These are phyloP conservation scores for Pleodorina starrii DNA, from an alignment of 139 green algal species.

Conservation along the genomic window DNA sequence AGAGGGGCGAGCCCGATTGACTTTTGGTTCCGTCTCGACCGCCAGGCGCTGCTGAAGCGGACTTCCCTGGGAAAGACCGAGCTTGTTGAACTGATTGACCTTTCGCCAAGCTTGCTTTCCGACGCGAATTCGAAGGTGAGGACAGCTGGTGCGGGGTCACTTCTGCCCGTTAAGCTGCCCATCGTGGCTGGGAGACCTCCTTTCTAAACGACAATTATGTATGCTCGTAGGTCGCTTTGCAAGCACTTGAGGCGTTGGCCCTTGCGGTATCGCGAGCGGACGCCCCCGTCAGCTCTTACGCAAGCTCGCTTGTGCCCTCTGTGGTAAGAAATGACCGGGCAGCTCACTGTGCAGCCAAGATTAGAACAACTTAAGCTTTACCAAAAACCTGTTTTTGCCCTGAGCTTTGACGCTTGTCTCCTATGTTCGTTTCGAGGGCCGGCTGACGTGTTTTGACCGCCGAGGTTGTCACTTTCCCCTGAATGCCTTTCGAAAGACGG, in stretches of 20 bases:
- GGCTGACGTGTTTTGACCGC: no score
- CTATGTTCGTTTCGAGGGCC: no score
- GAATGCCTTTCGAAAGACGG: no score
- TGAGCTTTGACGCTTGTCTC: no score
- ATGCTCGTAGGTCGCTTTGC: constrained; percentile 45
- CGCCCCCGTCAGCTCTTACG: constrained; percentile 32
- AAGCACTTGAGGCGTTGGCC: constrained; percentile 56
- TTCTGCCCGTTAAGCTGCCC: background rate
- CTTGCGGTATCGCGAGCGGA: constrained; percentile 17
- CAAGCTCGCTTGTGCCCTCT: constrained; percentile 44
- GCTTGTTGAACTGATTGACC: constrained; percentile 59
- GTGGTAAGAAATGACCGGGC: no score
- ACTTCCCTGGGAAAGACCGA: constrained; percentile 38
- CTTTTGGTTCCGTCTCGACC: background rate
- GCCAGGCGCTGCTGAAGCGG: constrained; percentile 23
- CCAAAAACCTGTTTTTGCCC: no score
- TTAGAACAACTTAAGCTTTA: no score
- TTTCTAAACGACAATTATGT: no score
- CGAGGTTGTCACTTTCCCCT: no score
- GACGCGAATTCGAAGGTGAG: constrained; percentile 67
- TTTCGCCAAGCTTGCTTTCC: constrained; percentile 47
- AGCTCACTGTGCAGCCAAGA: no score
- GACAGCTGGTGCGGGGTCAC: background rate
- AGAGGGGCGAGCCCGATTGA: background rate
- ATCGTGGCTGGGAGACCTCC: background rate